These are phyloP conservation scores for Monosporascus sp. DNA, from an alignment of 2,329 filamentous ascomycete genomes.

Conservation along the genomic window DNA sequence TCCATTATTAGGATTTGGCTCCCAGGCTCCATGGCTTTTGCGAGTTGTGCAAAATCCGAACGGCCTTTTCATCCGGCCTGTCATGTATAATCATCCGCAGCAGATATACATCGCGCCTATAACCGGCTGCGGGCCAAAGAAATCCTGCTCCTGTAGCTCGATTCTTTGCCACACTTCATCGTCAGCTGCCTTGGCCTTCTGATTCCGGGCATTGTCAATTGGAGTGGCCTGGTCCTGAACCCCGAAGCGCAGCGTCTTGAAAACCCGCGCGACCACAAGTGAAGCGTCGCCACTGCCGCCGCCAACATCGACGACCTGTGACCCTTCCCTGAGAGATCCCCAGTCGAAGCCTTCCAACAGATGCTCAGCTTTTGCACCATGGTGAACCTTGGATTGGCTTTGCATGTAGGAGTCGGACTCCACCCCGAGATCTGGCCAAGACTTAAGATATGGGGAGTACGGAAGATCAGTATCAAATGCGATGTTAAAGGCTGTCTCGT, in stretches of 20 bases:
- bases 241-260: constrained; percentile 25
- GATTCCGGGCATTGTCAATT: constrained; percentile 5
- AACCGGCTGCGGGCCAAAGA: constrained; percentile 18
- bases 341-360: constrained; percentile 34
- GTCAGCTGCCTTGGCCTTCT: constrained; percentile 2
- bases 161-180: constrained; percentile 7
- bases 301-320: constrained; percentile 30
- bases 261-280: constrained; percentile 25
- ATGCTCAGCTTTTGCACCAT: constrained; percentile 26
- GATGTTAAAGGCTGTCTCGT: constrained; percentile 25
- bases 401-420: constrained; percentile 29
- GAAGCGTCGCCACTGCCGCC: constrained; percentile 28
- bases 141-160: constrained; percentile 16
- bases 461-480: constrained; percentile 20
- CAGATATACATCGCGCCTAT: constrained; percentile 36
- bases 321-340: constrained; percentile 18
- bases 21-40: constrained; percentile 1
- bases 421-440: constrained; percentile 12
- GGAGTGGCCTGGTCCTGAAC: constrained; percentile 23
- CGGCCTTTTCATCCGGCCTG: constrained; percentile 37
- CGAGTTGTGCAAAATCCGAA: constrained; percentile 25
- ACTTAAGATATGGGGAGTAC: constrained; percentile 28
- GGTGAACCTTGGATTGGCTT: constrained; percentile 15
- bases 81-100: constrained; percentile 46
- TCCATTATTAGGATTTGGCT: constrained; percentile 1